Evolutionary conservation across 768 basidiomycete genomes (phyloP), one percentile per base, ranked within the genome.

Genomic region (Boletus patriciae): DNA sequence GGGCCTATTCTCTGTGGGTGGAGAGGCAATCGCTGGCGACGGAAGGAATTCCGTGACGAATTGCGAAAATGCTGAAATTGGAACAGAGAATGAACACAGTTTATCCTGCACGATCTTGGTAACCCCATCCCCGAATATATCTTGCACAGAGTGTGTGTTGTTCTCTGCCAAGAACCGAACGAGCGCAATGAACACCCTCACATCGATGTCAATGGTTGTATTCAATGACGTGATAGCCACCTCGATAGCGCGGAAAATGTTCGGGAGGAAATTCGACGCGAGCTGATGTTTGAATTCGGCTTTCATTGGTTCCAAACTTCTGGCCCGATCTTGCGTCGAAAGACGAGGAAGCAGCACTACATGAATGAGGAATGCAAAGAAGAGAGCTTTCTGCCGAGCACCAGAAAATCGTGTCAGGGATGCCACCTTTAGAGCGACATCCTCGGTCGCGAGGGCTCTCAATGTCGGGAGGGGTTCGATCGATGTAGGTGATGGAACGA

Each of bases 171-270:
- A 37, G 60, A 76, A 74, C 12, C 70, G 70, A 38, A 86, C 50
- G 23, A 86, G 69, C 16, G 75, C 67, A 16, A 73, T 52, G 64
- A 83, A 86, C 11, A 86, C 67, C 36, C 77, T 72, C 15, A 80
- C 80, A 60, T 88, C 86, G 7, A 87, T 50, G 51, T 84, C 80
- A n/a, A 79, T 57, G 38, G 69, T 60, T 38, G 63, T 52, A 29
- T 57, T 52, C 8, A 64, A 54, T 5, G 58, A 50, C 16, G 66
- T 55, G 7, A 73, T 59, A n/a, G 65, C 51, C 11, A 44, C 31
- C 21, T 74, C 72, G 2, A 76, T 63, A 0, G 63, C 59, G 10
- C 69, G 57, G 58, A 83, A 76, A 4, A 77, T 54, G 0, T 44
- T 46, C 0, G 80, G 79, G 2, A 86, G 64, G 62, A 86, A 81